phyloP scores from a whole-genome alignment of 164 flowering plant species.

The Liquidambar formosana region DNA sequence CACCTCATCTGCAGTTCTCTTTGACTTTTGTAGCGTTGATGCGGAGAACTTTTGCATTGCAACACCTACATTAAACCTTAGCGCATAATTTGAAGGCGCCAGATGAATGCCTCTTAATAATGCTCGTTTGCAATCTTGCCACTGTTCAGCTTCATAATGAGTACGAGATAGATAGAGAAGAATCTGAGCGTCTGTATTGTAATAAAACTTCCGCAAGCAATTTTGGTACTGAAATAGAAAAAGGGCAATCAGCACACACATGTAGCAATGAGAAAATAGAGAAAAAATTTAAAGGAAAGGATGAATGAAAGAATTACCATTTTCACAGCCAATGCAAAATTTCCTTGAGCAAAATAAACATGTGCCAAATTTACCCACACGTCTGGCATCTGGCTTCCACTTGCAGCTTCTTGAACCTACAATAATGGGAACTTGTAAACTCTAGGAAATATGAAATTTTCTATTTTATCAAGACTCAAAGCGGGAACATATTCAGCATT shows the following conservation, averaged over 20 bases:
- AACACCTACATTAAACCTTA: slow-evolving; percentile 92
- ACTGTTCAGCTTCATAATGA: slow-evolving; percentile 98
- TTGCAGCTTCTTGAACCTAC: slow-evolving; percentile 98
- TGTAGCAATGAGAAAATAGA: neutral
- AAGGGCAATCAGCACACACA: slow-evolving; percentile 7
- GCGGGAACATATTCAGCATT: too few relatives aligned
- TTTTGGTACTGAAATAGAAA: slow-evolving; percentile 79
- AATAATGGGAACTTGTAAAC: slow-evolving; percentile 4
- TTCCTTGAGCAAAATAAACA: slow-evolving; percentile 98
- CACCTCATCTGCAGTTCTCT: slow-evolving; percentile 94
- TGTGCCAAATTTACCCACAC: slow-evolving; percentile 97
- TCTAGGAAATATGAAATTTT: neutral
- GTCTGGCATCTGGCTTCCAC: slow-evolving; percentile 98
- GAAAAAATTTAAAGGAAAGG: slow-evolving; percentile 3
- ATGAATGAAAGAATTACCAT: slow-evolving; percentile 47
- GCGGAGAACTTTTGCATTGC: slow-evolving; percentile 94
- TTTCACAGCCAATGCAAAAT: slow-evolving; percentile 87
- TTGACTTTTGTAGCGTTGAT: slow-evolving; percentile 80
- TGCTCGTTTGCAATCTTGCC: slow-evolving; percentile 96
- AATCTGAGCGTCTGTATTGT: slow-evolving; percentile 84
- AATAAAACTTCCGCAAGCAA: slow-evolving; percentile 84
- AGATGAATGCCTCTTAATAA: slow-evolving; percentile 91
- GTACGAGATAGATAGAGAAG: slow-evolving; percentile 92
- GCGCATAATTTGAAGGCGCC: slow-evolving; percentile 89
- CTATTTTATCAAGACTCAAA: neutral